phyloP scores from a whole-genome alignment of 306 rosid genomes.

The Bauhinia variegata region DNA sequence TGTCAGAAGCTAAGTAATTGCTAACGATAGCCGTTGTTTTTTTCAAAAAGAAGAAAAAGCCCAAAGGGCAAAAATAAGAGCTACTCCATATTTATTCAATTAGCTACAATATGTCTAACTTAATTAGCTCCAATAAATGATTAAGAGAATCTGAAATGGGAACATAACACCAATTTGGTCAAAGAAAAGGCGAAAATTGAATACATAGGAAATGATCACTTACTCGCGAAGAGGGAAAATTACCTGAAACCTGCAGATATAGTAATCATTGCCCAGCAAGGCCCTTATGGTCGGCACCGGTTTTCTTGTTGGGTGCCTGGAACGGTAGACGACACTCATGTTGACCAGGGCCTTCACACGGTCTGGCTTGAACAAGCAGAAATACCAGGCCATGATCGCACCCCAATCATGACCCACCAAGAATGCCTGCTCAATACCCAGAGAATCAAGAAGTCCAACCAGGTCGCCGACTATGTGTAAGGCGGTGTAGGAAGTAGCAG shows the following conservation, averaged over 20 bases:
- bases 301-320: constrained; percentile 47
- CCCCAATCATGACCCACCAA: constrained; percentile 80
- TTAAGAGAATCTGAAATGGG: not conserved
- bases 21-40: not conserved
- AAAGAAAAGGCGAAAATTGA: not conserved
- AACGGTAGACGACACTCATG: constrained; percentile 51
- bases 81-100: too few relatives aligned
- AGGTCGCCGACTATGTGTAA: constrained; percentile 65
- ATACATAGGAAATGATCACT: not conserved
- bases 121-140: too few relatives aligned
- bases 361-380: constrained; percentile 61
- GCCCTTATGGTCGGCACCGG: constrained; percentile 42
- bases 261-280: constrained; percentile 60
- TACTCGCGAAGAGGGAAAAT: not conserved
- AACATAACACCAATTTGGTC: not conserved
- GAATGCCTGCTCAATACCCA: constrained; percentile 55
- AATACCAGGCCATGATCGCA: constrained; percentile 65
- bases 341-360: constrained; percentile 72
- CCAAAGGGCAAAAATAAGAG: too few relatives aligned
- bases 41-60: too few relatives aligned
- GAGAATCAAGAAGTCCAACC: constrained; percentile 62
- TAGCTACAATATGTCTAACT: too few relatives aligned
- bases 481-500: constrained; percentile 53
- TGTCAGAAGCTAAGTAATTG: not conserved
- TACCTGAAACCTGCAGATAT: constrained; percentile 75